These are phyloP conservation scores for Conticribra guillardii DNA, from an alignment of 108 stramenopile species.

Conservation along the genomic window DNA sequence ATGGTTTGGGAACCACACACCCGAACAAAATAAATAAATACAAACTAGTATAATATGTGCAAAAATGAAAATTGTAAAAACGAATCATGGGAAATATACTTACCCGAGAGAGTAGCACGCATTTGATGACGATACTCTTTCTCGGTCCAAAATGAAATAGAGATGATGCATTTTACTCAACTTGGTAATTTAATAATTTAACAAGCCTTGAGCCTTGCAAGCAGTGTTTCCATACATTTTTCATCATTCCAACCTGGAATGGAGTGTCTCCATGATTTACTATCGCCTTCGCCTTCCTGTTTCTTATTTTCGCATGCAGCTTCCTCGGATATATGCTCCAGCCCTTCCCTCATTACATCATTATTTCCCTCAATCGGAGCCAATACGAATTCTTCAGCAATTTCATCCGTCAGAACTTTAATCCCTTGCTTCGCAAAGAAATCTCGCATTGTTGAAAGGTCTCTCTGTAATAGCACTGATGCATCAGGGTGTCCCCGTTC, in stretches of 20 bases:
- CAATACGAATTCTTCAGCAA: conserved; percentile 52
- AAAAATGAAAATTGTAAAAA: no score
- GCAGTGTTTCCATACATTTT: conserved; percentile 25
- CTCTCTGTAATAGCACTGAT: conserved; percentile 52
- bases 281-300: conserved; percentile 4
- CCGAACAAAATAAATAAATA: no score
- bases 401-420: conserved; percentile 25
- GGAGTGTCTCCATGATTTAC: conserved; percentile 19
- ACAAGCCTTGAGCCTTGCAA: conserved; percentile 12
- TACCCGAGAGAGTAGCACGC: no score
- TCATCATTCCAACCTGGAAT: conserved; percentile 33
- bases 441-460: conserved; percentile 55
- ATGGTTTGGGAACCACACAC: no score
- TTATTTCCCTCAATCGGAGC: conserved; percentile 12
- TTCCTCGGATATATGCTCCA: no score
- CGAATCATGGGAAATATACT: no score
- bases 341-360: no score
- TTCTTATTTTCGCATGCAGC: background rate
- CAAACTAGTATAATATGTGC: no score
- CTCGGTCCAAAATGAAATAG: no score
- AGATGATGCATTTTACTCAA: no score
- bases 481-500: conserved; percentile 67
- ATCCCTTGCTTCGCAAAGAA: conserved; percentile 72
- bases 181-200: background rate
- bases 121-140: no score